Base-by-base conservation (phyloP, 2,329 filamentous ascomycete species). In the Fusarium sp. region DNA sequence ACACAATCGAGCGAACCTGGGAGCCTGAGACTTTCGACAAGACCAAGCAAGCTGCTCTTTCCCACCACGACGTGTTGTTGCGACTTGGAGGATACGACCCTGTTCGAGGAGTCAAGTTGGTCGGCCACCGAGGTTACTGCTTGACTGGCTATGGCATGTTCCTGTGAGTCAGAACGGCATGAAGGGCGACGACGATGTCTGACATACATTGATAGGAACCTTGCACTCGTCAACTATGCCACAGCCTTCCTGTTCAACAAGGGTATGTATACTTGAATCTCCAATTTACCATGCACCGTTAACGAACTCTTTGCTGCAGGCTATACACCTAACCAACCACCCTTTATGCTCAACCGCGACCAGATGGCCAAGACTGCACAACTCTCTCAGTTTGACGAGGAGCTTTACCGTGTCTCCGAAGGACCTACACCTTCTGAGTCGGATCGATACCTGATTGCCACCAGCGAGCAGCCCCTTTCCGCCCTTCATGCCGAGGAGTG, bases 361-460 rank as follows among this genome's bases (percentile, higher is more conserved):
- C 92, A 94, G 82, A 99, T 99, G 96, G 95, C 93, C 69, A 98
- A 98, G 88, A 99, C 96, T 0, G 96, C 96, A 6, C 96, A 99
- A 84, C 90, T 99, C 32, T 95, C 96, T 77, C 94, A 98, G 80
- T 99, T 99, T 80, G 96, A 99, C 80, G 96, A 98, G 82, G 96
- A 98, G 83, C 87, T 99, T 58, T 99, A 99, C 89, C 98, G 98
- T 85, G 96, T 99, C 30, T 91, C 96, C 75, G 93, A 93, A 81
- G 93, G 94, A 67, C 94, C 97, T 78, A 91, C 94, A 72, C 90
- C 94, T 77, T 94, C 94, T 74, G 90, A 94, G 78, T 94, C 93
- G 57, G 96, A 98, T 85, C 98, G 98, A 85, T 92, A 92, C 77
- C 82, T 88, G 54, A 88, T 88, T 77, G 94, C 94, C 20, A 98